These are phyloP conservation scores for Paxillus rubicundulus DNA, from an alignment of 768 basidiomycete genomes.

Conservation along the genomic window DNA sequence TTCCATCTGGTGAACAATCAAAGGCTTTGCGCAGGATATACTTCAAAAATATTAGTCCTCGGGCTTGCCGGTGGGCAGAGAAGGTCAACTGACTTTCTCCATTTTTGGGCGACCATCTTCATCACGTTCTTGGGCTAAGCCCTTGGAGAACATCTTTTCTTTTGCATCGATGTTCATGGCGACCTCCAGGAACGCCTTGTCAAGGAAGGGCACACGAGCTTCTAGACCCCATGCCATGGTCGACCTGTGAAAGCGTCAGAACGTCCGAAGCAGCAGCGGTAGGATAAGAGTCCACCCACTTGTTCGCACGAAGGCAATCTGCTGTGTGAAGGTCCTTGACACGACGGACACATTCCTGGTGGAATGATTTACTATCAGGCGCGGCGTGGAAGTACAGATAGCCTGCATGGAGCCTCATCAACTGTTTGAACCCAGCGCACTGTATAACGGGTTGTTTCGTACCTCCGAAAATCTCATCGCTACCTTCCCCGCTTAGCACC, in stretches of 20 bases:
- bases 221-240: slow-evolving; percentile 99
- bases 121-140: slow-evolving; percentile 68
- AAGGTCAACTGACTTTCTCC: slow-evolving; percentile 75
- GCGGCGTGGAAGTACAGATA: slow-evolving; percentile 99
- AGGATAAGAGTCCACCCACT: slow-evolving; percentile 47
- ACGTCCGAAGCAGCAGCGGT: not conserved
- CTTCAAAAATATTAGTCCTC: slow-evolving; percentile 36
- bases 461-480: slow-evolving; percentile 98
- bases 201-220: slow-evolving; percentile 97
- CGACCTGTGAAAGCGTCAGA: slow-evolving; percentile 50
- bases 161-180: slow-evolving; percentile 88
- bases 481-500: slow-evolving; percentile 97
- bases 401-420: slow-evolving; percentile 44
- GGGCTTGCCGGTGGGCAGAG: slow-evolving; percentile 1
- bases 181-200: slow-evolving; percentile 92
- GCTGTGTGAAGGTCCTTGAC: slow-evolving; percentile 98
- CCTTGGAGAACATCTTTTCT: slow-evolving; percentile 88
- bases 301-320: slow-evolving; percentile 97
- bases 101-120: slow-evolving; percentile 85
- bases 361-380: slow-evolving; percentile 82
- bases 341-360: slow-evolving; percentile 91
- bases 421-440: not conserved
- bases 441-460: slow-evolving; percentile 12
- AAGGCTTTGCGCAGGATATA: slow-evolving; percentile 97
- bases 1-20: slow-evolving; percentile 78